Base-by-base conservation (phyloP, 2,329 filamentous ascomycete genomes). In the Calonectria ilicicola region DNA sequence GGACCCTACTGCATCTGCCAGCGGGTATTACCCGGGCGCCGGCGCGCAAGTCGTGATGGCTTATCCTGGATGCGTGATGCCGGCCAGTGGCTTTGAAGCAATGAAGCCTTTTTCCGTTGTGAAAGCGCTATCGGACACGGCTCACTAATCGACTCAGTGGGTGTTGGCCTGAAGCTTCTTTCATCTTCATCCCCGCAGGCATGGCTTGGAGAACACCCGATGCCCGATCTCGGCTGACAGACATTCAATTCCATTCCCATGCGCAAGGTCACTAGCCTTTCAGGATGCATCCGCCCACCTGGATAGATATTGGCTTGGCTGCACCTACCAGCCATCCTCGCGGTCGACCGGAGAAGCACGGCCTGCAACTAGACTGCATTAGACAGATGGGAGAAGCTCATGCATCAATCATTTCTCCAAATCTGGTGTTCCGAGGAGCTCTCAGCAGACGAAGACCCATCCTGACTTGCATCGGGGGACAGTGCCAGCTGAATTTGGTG, bases 1-100 rank as follows among this genome's bases (percentile, higher is more conserved):
- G 76, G 70, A 69, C 76, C 76, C 72, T 78, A 64, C 67, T 65
- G 67, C 70, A 70, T 73, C 68, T 66, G 66, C 49, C 66, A 69
- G 64, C 65, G 69, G 72, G 69, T 75, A 58, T 58, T 58, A 69
- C 75, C 72, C 74, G 58, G 66, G 70, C 76, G 63, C 74, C 53
- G 63, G 23, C 32, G 21, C 49, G 17, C 32, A 64, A 56, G 66
- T 46, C 65, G 56, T 56, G 15, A 27, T 60, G 77, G 72, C 77
- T 78, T 78, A 72, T 69, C 60, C 64, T 65, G 19, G 35, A 8
- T 21, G 67, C 27, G n/a, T 38, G 64, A 62, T 71, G 42, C 44
- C 29, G 26, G 40, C 38, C 58, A 44, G 35, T 63, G 23, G 58
- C 26, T 32, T 19, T 46, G 38, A 29, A 44, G 58, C 38, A 44